Conservation (phyloP, 1,284 basidiomycete species). For the Neotropicomus parvogracilis region DNA sequence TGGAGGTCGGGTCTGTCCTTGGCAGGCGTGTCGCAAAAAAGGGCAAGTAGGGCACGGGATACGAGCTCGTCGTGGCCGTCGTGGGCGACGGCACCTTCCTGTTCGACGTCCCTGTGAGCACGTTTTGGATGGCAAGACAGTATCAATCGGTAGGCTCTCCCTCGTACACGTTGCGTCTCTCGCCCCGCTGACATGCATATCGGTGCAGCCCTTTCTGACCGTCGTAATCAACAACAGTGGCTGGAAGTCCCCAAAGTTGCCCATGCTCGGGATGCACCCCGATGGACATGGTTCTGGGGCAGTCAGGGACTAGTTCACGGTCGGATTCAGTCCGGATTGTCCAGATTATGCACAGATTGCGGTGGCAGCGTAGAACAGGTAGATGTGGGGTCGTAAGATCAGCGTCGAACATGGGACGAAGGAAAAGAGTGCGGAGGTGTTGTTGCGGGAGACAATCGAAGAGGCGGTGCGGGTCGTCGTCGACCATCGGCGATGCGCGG, state of each 20-base stretch:
- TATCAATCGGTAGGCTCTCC: conserved; percentile 54
- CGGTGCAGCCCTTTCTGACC: conserved; percentile 60
- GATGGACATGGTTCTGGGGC: conserved; percentile 49
- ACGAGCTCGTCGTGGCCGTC: conserved; percentile 53
- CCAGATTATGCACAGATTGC: conserved; percentile 64
- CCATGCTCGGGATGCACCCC: conserved; percentile 65
- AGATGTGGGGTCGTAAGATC: conserved; percentile 58
- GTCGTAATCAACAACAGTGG: conserved; percentile 70
- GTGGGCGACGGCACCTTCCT: conserved; percentile 69
- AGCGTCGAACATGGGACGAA: conserved; percentile 15
- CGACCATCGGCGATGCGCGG: conserved; percentile 58
- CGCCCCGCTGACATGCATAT: too few species aligned
- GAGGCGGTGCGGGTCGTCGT: conserved; percentile 55
- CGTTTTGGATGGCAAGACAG: conserved; percentile 66
- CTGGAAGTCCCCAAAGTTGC: conserved; percentile 63
- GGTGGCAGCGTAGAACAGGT: conserved; percentile 57
- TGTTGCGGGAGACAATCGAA: conserved; percentile 40
- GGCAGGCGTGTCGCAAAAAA: conserved; percentile 37
- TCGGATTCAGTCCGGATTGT: conserved; percentile 62
- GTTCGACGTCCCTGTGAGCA: conserved; percentile 62
- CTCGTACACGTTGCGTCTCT: not conserved
- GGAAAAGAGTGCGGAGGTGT: conserved; percentile 21
- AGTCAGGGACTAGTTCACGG: conserved; percentile 48
- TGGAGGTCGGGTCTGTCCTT: conserved; percentile 54
- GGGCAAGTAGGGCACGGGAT: conserved; percentile 23